Percentiles rank a stretch among this genome's conserved stretches.
Evolutionary conservation across 352 stramenopile genomes (phyloP).

Genomic region (Pythium rishiriense): DNA sequence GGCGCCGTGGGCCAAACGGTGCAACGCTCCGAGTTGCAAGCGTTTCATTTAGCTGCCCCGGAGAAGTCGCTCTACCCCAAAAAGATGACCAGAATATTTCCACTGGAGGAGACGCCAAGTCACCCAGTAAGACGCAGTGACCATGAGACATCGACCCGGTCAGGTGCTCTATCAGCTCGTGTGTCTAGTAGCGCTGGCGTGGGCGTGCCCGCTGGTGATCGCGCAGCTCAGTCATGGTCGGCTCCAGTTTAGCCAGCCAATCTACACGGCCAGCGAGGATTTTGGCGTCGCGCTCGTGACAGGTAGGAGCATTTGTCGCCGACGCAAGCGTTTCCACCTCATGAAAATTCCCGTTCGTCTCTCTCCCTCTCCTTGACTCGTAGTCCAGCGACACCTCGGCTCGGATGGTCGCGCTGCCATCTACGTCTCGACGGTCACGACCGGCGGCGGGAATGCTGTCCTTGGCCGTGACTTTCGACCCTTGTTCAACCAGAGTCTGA

Average conservation of each 20-base stretch:
- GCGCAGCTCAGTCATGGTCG: slow-evolving; percentile 33
- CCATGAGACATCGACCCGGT: background rate
- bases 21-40: background rate
- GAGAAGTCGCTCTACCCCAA: too few relatives aligned
- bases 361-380: background rate
- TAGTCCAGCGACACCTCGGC: slow-evolving; percentile 67
- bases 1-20: too few relatives aligned
- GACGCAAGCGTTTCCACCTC: too few relatives aligned
- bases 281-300: slow-evolving; percentile 68
- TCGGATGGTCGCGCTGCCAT: slow-evolving; percentile 59
- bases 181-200: background rate
- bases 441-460: slow-evolving; percentile 45
- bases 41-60: slow-evolving; percentile 1
- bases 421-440: slow-evolving; percentile 51
- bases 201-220: background rate
- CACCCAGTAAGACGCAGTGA: too few relatives aligned
- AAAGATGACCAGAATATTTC: too few relatives aligned
- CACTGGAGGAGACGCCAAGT: too few relatives aligned
- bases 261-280: slow-evolving; percentile 59
- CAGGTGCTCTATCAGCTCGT: background rate
- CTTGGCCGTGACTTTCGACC: slow-evolving; percentile 51
- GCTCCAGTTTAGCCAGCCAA: slow-evolving; percentile 59
- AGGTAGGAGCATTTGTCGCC: slow-evolving; percentile 27
- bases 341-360: background rate
- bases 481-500: slow-evolving; percentile 68